Base-by-base conservation (phyloP, 805 yeast genomes). In the Lachancea quebecensis region DNA sequence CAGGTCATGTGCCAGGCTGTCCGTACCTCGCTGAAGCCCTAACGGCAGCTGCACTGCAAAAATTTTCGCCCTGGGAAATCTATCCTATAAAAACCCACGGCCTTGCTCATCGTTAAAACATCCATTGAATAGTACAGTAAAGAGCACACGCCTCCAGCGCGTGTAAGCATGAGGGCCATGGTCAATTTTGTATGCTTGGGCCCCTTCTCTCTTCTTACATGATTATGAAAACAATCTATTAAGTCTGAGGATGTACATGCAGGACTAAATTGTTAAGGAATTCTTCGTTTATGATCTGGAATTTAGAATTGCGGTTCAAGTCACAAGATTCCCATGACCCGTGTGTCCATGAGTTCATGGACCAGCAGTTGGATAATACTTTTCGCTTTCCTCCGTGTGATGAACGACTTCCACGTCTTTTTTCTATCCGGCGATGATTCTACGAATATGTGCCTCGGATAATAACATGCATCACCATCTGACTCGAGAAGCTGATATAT, bases 391-490 rank as follows among this genome's bases (percentile, higher is more conserved):
- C 31, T 38, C 28, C 18, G 36, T 31, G 40, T 61, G 69, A 64
- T 65, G 69, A 65, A 62, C 55, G 75, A 64, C 57, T 50, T 49
- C 66, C 67, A 61, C 67, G 57, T 51, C 55, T 52, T 58, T 61
- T 59, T 50, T 46, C 37, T 50, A 61, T 64, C 69, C 67, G 66
- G 67, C 66, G 69, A 65, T 65, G 69, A 64, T 65, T 62, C 62
- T 48, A 46, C 33, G 61, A 67, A 64, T 73, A 74, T 85, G 93
- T 81, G 82, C 93, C 84, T 69, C 69, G 85, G 85, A 81, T 77
- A 70, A 71, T 54, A 68, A 79, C 96, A 87, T 87, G 96, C 96
- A 87, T 87, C 95, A 87, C 96, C 96, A 87, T 84, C 95, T 87
- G 95, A 86, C 61, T 46, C 45, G 28, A 31, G 39, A 46, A 38